These are phyloP conservation scores for Microsporum ferrugineum DNA, from an alignment of 2,329 filamentous ascomycete genomes.

Conservation along the genomic window DNA sequence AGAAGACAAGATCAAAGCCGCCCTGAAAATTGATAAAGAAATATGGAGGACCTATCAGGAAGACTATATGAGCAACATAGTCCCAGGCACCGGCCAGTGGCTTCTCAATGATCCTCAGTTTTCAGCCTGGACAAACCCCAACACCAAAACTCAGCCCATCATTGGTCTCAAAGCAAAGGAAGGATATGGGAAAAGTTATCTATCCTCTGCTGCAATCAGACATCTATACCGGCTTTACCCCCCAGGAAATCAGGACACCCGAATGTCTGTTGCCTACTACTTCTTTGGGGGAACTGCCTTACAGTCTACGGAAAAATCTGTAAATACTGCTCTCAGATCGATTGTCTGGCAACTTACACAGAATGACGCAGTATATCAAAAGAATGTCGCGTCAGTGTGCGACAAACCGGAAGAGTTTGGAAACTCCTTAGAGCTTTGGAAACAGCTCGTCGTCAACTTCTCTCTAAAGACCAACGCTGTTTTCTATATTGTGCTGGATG, in stretches of 20 bases:
- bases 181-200: conserved; percentile 14
- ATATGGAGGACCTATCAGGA: conserved; percentile 11
- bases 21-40: conserved; percentile 14
- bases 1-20: conserved; percentile 12
- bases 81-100: conserved; percentile 12
- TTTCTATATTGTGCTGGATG: conserved; percentile 37
- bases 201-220: conserved; percentile 11
- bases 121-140: conserved; percentile 8
- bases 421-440: conserved; percentile 12
- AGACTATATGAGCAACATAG: conserved; percentile 12
- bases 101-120: conserved; percentile 12
- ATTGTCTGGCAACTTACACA: conserved; percentile 13
- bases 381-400: conserved; percentile 11
- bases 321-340: conserved; percentile 12
- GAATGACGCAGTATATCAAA: conserved; percentile 13
- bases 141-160: conserved; percentile 6
- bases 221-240: conserved; percentile 10
- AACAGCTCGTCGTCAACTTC: conserved; percentile 12
- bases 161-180: conserved; percentile 12
- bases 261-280: conserved; percentile 13
- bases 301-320: conserved; percentile 11
- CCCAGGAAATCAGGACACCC: conserved; percentile 8
- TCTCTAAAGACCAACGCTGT: conserved; percentile 17
- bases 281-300: conserved; percentile 12
- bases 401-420: conserved; percentile 14